Evolutionary conservation across 2,329 filamentous ascomycete species (phyloP).

Genomic region (Aspergillus quadrilineatus): DNA sequence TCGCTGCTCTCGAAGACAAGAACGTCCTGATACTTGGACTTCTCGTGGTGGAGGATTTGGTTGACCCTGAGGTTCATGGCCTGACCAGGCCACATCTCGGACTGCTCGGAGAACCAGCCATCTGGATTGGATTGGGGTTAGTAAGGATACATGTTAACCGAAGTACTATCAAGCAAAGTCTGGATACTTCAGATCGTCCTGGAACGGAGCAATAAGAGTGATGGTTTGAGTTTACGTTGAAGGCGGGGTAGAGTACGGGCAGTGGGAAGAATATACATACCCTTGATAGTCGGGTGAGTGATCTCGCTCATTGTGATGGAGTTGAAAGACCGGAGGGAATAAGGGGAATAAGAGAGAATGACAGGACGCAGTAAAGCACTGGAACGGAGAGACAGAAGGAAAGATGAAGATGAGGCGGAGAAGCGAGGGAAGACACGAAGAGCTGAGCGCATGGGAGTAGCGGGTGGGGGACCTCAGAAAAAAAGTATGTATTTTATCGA

Average conservation of each 20-base stretch:
- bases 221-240: not conserved
- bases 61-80: conserved; percentile 98
- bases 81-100: conserved; percentile 98
- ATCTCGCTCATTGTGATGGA: conserved; percentile 64
- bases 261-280: conserved; percentile 45
- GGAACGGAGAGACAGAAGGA: conserved; percentile 24
- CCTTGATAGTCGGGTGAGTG: conserved; percentile 74
- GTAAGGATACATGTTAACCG: conserved; percentile 2
- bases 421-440: conserved; percentile 17
- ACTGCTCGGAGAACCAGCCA: conserved; percentile 99
- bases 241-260: conserved; percentile 20
- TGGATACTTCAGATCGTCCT: not conserved
- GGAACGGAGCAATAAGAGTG: conserved; percentile 7
- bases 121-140: conserved; percentile 55
- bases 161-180: not conserved
- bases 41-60: conserved; percentile 97
- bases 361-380: conserved; percentile 22
- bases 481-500: conserved; percentile 13
- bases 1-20: conserved; percentile 98
- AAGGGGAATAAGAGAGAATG: conserved; percentile 16
- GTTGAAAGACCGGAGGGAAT: conserved; percentile 20
- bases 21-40: conserved; percentile 98
- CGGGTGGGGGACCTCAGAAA: conserved; percentile 20
- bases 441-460: conserved; percentile 21
- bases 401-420: conserved; percentile 13